Conservation (phyloP, 345 rosid species). For the Lepidium sativum region DNA sequence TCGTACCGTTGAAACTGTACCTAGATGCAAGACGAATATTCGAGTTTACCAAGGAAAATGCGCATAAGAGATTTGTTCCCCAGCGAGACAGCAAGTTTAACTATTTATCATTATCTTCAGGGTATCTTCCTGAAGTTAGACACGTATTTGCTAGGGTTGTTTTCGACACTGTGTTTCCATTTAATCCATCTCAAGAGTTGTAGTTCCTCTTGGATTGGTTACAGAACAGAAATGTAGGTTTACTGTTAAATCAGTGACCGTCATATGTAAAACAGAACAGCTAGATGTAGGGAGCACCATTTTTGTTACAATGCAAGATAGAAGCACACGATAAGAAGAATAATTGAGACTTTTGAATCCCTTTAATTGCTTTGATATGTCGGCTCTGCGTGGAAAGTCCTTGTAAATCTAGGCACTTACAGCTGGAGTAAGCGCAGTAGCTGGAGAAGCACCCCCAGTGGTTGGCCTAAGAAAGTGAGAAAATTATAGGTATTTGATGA, state of each 20-base stretch:
- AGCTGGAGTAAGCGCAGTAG: conserved; percentile 24
- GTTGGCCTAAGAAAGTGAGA: conserved; percentile 40
- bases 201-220: background rate
- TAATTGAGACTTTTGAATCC: background rate
- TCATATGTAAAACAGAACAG: background rate
- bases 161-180: conserved; percentile 76
- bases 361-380: background rate
- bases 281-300: background rate
- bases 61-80: conserved; percentile 31
- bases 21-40: conserved; percentile 38
- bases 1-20: conserved; percentile 42
- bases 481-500: background rate
- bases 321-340: background rate
- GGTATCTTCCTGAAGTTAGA: conserved; percentile 46
- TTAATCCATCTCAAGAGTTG: conserved; percentile 14
- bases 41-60: conserved; percentile 38
- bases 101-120: conserved; percentile 39
- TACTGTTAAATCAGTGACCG: background rate
- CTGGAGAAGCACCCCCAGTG: conserved; percentile 50
- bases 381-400: background rate
- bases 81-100: conserved; percentile 45
- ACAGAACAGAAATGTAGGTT: background rate
- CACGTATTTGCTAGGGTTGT: conserved; percentile 65
- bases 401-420: conserved; percentile 3
- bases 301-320: conserved; percentile 1